These are phyloP conservation scores for Pythium rhizo-oryzae DNA, from an alignment of 352 stramenopile species.

Conservation along the genomic window DNA sequence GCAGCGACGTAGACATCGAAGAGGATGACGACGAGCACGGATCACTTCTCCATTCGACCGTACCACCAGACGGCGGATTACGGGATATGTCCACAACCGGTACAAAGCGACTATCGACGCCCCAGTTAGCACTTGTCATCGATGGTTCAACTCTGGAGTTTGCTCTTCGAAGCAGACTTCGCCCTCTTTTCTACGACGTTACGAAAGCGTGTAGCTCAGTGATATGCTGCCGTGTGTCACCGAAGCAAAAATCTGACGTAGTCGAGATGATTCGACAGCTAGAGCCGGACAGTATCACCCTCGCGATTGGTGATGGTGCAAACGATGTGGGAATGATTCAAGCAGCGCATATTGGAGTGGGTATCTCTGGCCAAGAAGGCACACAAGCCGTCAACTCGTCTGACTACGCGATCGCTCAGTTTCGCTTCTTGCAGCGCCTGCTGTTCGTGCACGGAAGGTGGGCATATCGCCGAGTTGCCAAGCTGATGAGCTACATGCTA, in stretches of 20 bases:
- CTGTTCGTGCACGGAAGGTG: conserved; percentile 93
- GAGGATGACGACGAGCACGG: conserved; percentile 22
- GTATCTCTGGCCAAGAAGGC: conserved; percentile 92
- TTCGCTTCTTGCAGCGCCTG: conserved; percentile 92
- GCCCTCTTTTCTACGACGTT: conserved; percentile 66
- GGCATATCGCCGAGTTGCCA: conserved; percentile 92
- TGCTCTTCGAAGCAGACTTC: conserved; percentile 53
- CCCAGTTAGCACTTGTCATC: conserved; percentile 87
- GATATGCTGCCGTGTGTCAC: conserved; percentile 89
- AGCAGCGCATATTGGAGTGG: conserved; percentile 90
- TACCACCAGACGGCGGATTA: neutral
- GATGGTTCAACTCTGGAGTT: conserved; percentile 91
- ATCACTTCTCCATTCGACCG: conserved; percentile 7
- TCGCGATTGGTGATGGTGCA: conserved; percentile 95
- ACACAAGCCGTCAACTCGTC: conserved; percentile 92
- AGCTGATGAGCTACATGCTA: conserved; percentile 94
- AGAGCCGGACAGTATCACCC: conserved; percentile 76
- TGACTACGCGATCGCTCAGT: conserved; percentile 95
- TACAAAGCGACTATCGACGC: neutral
- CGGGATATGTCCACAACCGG: neutral
- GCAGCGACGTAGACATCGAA: conserved; percentile 37
- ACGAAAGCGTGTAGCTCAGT: conserved; percentile 75
- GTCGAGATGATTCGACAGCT: conserved; percentile 76
- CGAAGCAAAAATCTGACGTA: conserved; percentile 88
- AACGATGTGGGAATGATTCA: conserved; percentile 98